Evolutionary conservation across 129 eudicot genomes (phyloP).

Genomic region (Cynara cardunculus): DNA sequence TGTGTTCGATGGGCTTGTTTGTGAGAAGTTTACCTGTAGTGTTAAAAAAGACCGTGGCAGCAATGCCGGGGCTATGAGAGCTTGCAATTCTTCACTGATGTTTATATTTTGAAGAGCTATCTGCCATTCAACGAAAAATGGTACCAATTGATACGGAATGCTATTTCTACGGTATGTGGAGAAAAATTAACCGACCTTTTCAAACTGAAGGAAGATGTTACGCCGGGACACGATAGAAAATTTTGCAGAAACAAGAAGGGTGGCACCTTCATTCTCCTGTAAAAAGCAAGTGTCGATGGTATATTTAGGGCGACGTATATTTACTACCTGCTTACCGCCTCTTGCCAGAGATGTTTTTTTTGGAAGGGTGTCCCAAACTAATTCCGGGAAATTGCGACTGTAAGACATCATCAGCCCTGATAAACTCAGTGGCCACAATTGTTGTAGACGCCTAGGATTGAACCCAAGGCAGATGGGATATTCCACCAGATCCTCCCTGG

Average conservation of each 20-base stretch:
- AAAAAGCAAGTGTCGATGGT: not conserved
- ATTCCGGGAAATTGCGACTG: no score
- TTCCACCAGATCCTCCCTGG: no score
- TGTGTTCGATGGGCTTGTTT: not conserved
- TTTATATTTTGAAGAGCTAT: constrained; percentile 69
- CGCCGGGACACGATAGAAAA: constrained; percentile 75
- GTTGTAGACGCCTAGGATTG: no score
- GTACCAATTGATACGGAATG: not conserved
- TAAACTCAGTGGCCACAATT: no score
- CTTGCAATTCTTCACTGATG: constrained; percentile 84
- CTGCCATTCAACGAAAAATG: constrained; percentile 39
- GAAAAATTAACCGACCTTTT: constrained; percentile 57
- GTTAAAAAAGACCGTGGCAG: constrained; percentile 72
- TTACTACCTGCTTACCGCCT: no score
- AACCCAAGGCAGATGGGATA: no score
- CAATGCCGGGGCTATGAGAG: constrained; percentile 84
- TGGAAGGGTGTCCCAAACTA: no score
- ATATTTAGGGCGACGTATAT: not conserved
- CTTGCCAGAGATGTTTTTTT: no score
- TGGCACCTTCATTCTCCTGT: constrained; percentile 95
- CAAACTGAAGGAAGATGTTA: constrained; percentile 76
- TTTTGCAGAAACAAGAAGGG: constrained; percentile 89
- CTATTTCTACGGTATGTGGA: not conserved
- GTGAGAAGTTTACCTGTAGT: constrained; percentile 53
- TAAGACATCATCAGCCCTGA: no score